phyloP scores from a whole-genome alignment of 257 asterid genomes.

The Primulina tabacum region DNA sequence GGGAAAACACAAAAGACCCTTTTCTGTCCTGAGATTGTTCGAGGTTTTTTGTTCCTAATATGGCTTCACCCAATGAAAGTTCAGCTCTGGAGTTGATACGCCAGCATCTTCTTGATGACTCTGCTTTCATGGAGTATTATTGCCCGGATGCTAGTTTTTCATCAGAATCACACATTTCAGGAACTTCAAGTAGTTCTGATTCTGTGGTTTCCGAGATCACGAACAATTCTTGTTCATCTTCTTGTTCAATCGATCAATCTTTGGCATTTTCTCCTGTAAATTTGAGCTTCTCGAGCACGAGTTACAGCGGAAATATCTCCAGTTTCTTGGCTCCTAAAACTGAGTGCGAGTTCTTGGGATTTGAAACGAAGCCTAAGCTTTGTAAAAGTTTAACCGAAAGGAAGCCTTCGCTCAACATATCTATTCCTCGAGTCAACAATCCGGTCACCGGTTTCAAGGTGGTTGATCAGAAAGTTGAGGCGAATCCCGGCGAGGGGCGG shows the following conservation, averaged over 20 bases:
- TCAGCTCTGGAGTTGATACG: slow-evolving; percentile 70
- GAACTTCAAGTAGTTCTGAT: slow-evolving; percentile 40
- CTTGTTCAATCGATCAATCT: slow-evolving; percentile 15
- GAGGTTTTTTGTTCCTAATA: slow-evolving; percentile 2
- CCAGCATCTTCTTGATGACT: slow-evolving; percentile 71
- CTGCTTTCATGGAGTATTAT: slow-evolving; percentile 43
- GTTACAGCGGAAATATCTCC: background rate
- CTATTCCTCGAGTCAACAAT: slow-evolving; percentile 37
- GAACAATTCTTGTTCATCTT: slow-evolving; percentile 9
- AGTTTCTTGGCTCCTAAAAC: slow-evolving; percentile 4
- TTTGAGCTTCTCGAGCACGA: slow-evolving; percentile 26
- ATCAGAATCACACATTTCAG: slow-evolving; percentile 35
- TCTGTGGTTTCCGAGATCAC: slow-evolving; percentile 30
- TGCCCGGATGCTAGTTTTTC: slow-evolving; percentile 18
- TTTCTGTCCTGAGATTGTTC: background rate
- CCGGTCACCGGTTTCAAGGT: background rate
- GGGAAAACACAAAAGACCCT: background rate
- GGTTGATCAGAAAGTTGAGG: slow-evolving; percentile 19
- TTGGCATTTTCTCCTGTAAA: background rate
- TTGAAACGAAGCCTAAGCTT: slow-evolving; percentile 34
- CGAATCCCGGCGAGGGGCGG: slow-evolving; percentile 34
- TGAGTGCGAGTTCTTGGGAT: slow-evolving; percentile 27
- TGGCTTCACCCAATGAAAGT: slow-evolving; percentile 49
- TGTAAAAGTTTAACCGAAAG: slow-evolving; percentile 26
- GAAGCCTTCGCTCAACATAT: slow-evolving; percentile 65